These are phyloP conservation scores for Metarhizium guizhouense DNA, from an alignment of 2,329 filamentous ascomycete genomes.

Conservation along the genomic window DNA sequence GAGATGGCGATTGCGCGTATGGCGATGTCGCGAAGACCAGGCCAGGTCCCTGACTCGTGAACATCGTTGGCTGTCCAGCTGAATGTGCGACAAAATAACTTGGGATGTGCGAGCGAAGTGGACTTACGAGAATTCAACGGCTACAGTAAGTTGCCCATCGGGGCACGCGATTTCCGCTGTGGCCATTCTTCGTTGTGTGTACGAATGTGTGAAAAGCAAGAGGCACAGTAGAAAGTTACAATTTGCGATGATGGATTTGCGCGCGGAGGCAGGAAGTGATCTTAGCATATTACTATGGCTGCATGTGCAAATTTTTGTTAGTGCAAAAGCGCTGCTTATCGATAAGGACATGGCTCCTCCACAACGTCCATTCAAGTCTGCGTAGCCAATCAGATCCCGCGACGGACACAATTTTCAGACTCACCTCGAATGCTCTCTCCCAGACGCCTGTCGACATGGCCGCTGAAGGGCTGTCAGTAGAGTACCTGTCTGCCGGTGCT, in stretches of 20 bases:
- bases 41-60: not conserved
- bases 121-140: constrained; percentile 60
- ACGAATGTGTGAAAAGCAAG: constrained; percentile 77
- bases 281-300: not conserved
- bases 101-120: not conserved
- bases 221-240: constrained; percentile 55
- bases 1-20: not conserved
- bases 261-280: too few species aligned
- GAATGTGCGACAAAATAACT: not conserved
- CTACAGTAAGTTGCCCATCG: constrained; percentile 41
- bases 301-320: not conserved
- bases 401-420: constrained; percentile 25
- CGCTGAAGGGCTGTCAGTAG: constrained; percentile 24
- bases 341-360: constrained; percentile 6
- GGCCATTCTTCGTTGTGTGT: constrained; percentile 19
- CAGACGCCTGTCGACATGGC: constrained; percentile 16
- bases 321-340: not conserved
- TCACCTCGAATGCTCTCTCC: constrained; percentile 13
- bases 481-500: constrained; percentile 67
- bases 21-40: not conserved
- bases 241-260: too few species aligned
- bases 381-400: constrained; percentile 27
- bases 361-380: constrained; percentile 5
- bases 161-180: not conserved
- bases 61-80: not conserved